Base-by-base conservation (phyloP, 169 alveolate species). In the Eimeria acervulina region DNA sequence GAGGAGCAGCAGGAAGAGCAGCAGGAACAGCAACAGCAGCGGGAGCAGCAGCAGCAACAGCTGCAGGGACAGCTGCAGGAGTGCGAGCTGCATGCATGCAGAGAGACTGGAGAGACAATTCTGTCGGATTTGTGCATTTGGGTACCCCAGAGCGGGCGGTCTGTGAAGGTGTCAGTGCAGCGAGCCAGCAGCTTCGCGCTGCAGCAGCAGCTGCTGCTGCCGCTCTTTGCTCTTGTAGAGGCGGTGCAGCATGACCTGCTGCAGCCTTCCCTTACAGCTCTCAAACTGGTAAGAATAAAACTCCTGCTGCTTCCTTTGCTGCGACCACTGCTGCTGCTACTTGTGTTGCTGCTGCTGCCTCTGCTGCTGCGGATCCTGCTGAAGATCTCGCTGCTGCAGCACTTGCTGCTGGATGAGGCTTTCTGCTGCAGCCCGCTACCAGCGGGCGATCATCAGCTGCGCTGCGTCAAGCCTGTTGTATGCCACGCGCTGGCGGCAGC, bases 141-240 rank as follows among this genome's bases (percentile, higher is more conserved):
- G 91, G 55, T 83, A 1, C 91, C 91, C 2, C 91, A 83, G 74
- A 83, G 91, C 52, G 76, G 91, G 38, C 26, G 52, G 36, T 83
- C 28, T 15, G 91, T 83, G 7, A 33, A 83, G 74, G 91, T 83
- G 91, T 83, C 91, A 31, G 52, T 83, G 28, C 91, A 83, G 91
- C 91, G 31, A 23, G 91, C 91, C 28, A 83, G 76, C 91, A 47
- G 76, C 91, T 83, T 83, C 28, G 76, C 76, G 52, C 52, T 83
- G 91, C 91, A 83, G 91, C 91, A 83, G 47, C 76, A 83, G 74
- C 91, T 83, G 52, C 74, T 83, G 52, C 74, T 47, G 91, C 91
- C 91, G 51, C 91, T 83, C 91, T 83, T 83, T 31, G 74, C 91
- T 52, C 70, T 83, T 38, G 74, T 83, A 17, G 91, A 83, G 38